These are phyloP conservation scores for Yamadazyma akitaensis DNA, from an alignment of 805 yeast genomes.

Conservation along the genomic window DNA sequence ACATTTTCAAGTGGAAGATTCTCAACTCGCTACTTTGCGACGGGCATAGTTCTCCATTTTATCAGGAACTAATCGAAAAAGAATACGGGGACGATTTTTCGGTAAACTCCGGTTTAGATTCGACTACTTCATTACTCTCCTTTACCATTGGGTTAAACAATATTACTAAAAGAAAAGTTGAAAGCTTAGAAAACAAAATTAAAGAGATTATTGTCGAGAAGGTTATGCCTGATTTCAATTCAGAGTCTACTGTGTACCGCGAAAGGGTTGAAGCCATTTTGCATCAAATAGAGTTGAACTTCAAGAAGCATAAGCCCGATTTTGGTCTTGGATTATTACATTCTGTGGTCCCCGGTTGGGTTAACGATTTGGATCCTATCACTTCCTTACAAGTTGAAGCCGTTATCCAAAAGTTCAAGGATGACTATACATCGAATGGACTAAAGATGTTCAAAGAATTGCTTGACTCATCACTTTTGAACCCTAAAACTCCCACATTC, in stretches of 20 bases:
- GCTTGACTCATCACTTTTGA: slow-evolving; percentile 50
- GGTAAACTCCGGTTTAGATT: slow-evolving; percentile 84
- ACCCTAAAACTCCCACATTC: slow-evolving; percentile 50
- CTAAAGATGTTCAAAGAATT: slow-evolving; percentile 54
- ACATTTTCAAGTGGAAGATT: slow-evolving; percentile 68
- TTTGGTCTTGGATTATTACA: slow-evolving; percentile 80
- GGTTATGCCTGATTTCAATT: slow-evolving; percentile 30
- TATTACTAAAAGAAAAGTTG: slow-evolving; percentile 43
- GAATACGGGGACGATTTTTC: slow-evolving; percentile 84
- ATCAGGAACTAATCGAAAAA: slow-evolving; percentile 80
- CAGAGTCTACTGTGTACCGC: slow-evolving; percentile 22
- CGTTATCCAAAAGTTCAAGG: slow-evolving; percentile 55
- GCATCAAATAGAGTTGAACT: slow-evolving; percentile 79
- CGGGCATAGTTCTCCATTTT: slow-evolving; percentile 90
- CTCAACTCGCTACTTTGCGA: slow-evolving; percentile 71
- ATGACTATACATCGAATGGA: slow-evolving; percentile 53
- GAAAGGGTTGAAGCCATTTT: slow-evolving; percentile 75
- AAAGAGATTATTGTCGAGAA: slow-evolving; percentile 42
- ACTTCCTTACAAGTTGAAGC: slow-evolving; percentile 62
- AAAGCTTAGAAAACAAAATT: slow-evolving; percentile 50
- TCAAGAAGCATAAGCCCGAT: slow-evolving; percentile 84
- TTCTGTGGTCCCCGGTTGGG: slow-evolving; percentile 80
- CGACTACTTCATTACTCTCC: slow-evolving; percentile 69
- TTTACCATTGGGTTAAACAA: slow-evolving; percentile 89
- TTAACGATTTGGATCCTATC: slow-evolving; percentile 76